Conservation (phyloP, 2,329 filamentous ascomycete species). For the Trichoderma koningiopsis region DNA sequence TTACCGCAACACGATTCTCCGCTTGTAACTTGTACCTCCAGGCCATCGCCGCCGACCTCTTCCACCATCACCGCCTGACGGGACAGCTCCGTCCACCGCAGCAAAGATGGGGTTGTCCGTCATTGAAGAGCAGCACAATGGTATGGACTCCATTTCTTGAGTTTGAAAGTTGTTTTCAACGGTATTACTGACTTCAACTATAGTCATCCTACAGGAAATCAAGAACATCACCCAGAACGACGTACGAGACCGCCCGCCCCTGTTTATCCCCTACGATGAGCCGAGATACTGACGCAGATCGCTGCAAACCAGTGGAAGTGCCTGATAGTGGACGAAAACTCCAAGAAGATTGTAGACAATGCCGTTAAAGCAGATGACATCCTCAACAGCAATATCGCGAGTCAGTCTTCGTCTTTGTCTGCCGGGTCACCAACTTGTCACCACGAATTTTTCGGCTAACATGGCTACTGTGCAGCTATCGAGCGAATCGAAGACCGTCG, state of each 20-base stretch:
- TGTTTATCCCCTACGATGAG: conserved; percentile 12
- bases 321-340: conserved; percentile 81
- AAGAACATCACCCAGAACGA: conserved; percentile 79
- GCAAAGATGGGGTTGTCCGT: conserved; percentile 78
- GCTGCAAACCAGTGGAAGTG: conserved; percentile 80
- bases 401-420: conserved; percentile 54
- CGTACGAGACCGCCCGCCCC: conserved; percentile 51
- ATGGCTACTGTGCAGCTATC: conserved; percentile 66
- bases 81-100: conserved; percentile 25
- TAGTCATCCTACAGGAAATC: conserved; percentile 54
- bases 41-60: not conserved
- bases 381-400: conserved; percentile 93
- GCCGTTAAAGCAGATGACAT: conserved; percentile 95
- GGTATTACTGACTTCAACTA: conserved; percentile 29
- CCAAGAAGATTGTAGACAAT: conserved; percentile 85
- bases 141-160: conserved; percentile 31
- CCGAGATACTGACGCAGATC: conserved; percentile 24
- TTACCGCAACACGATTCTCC: not conserved
- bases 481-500: conserved; percentile 89
- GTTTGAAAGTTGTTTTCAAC: not conserved
- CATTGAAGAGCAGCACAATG: conserved; percentile 75
- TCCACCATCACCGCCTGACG: conserved; percentile 18
- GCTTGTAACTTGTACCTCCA: not conserved
- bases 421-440: not conserved
- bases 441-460: conserved; percentile 26